These are phyloP conservation scores for Eremothecium coryli DNA, from an alignment of 1,139 yeast species.

Conservation along the genomic window DNA sequence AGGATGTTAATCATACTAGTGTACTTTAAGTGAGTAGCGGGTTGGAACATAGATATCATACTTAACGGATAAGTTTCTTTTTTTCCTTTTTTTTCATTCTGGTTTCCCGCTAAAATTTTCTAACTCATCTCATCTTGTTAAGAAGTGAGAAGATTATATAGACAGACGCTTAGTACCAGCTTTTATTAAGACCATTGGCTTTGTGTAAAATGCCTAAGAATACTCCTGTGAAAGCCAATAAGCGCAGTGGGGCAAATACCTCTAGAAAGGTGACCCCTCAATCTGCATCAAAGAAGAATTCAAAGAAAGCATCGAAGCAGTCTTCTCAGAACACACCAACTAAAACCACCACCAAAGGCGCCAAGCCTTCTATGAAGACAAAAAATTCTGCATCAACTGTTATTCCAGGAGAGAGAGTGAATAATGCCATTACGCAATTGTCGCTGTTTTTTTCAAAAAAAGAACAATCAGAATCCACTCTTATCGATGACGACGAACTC, in stretches of 20 bases:
- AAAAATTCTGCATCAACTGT: too few species aligned
- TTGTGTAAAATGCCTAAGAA: slow-evolving; percentile 22
- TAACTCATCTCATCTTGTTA: too few species aligned
- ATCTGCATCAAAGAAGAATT: slow-evolving; percentile 13
- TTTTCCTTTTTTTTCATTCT: too few species aligned
- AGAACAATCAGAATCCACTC: slow-evolving; percentile 35
- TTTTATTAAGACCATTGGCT: too few species aligned
- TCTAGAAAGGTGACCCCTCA: slow-evolving; percentile 17
- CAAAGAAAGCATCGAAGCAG: slow-evolving; percentile 19
- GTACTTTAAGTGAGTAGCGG: too few species aligned
- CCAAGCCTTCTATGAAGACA: not conserved
- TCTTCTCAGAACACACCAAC: slow-evolving; percentile 7
- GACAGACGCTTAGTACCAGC: too few species aligned
- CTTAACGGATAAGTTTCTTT: too few species aligned
- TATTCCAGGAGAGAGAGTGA: slow-evolving; percentile 18
- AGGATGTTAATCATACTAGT: too few species aligned
- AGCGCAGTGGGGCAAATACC: slow-evolving; percentile 4
- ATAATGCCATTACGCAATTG: slow-evolving; percentile 44
- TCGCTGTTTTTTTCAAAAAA: slow-evolving; percentile 36
- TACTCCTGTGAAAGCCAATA: slow-evolving; percentile 7
- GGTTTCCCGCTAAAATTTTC: too few species aligned
- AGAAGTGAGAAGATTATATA: too few species aligned
- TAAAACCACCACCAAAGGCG: too few species aligned
- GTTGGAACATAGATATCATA: too few species aligned
- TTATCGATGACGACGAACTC: slow-evolving; percentile 47